Conservation (phyloP, 768 basidiomycete genomes). For the Gloeostereum incarnatum region DNA sequence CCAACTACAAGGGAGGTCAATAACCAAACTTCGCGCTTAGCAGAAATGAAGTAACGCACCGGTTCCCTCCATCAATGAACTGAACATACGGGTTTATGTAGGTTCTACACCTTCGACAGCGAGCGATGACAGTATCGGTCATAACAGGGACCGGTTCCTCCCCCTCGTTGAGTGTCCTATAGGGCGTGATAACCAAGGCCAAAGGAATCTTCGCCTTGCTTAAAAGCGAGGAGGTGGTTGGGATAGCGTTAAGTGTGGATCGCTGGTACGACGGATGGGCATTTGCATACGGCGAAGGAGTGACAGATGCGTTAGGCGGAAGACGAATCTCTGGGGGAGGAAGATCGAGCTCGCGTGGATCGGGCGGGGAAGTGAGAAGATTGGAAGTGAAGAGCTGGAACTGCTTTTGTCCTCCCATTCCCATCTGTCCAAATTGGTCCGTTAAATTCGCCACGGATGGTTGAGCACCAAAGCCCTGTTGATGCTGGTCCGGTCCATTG, state of each 20-base stretch:
- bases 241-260: conserved; percentile 85
- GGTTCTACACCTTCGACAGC: conserved; percentile 90
- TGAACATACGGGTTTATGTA: conserved; percentile 98
- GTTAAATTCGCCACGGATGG: no score
- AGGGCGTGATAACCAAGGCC: conserved; percentile 83
- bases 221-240: conserved; percentile 80
- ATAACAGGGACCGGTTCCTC: conserved; percentile 84
- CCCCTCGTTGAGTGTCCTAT: conserved; percentile 77
- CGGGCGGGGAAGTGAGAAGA: conserved; percentile 86
- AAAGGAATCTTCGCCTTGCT: conserved; percentile 88
- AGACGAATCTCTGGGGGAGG: conserved; percentile 87
- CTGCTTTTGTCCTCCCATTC: conserved; percentile 67
- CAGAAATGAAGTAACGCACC: conserved; percentile 30
- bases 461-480: conserved; percentile 29
- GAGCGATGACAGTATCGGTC: conserved; percentile 89
- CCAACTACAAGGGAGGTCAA: conserved; percentile 50
- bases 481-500: conserved; percentile 24
- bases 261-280: conserved; percentile 91
- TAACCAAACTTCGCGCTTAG: conserved; percentile 1
- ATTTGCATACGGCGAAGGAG: conserved; percentile 70
- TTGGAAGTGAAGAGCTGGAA: conserved; percentile 82
- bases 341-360: conserved; percentile 72
- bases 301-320: conserved; percentile 76
- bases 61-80: conserved; percentile 96
- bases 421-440: conserved; percentile 88